Evolutionary conservation across 148 eudicot species (phyloP).

Genomic region (Fagopyrum tataricum): DNA sequence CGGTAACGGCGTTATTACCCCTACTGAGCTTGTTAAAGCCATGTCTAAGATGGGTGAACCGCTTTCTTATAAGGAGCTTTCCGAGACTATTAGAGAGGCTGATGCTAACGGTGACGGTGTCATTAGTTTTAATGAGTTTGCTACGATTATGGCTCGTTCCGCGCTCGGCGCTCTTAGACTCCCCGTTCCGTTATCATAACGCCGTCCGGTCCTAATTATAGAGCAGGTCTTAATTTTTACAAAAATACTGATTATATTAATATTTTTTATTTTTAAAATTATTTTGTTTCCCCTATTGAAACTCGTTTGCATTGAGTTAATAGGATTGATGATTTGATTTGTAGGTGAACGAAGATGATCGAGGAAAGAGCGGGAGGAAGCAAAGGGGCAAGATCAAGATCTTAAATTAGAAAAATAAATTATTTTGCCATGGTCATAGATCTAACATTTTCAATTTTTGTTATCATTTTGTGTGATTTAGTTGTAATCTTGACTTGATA

Average conservation of each 20-base stretch:
- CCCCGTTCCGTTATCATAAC: slow-evolving; percentile 13
- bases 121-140: slow-evolving; percentile 37
- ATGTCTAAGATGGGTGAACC: slow-evolving; percentile 58
- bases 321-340: too few species aligned
- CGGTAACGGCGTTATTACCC: slow-evolving; percentile 40
- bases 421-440: not conserved
- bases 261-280: too few species aligned
- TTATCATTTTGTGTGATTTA: not conserved
- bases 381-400: not conserved
- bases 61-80: slow-evolving; percentile 31
- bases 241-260: too few species aligned
- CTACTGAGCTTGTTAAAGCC: slow-evolving; percentile 46
- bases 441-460: too few species aligned
- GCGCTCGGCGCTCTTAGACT: slow-evolving; percentile 29
- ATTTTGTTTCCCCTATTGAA: too few species aligned
- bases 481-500: not conserved
- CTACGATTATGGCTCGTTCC: slow-evolving; percentile 38
- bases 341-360: too few species aligned
- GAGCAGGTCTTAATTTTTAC: not conserved
- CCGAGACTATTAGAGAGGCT: slow-evolving; percentile 35
- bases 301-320: too few species aligned
- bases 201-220: not conserved
- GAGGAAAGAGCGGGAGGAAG: too few species aligned
- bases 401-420: not conserved
- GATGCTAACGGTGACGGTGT: slow-evolving; percentile 45